phyloP scores from a whole-genome alignment of 176 grass and related monocot species.

The Pharus latifolius region DNA sequence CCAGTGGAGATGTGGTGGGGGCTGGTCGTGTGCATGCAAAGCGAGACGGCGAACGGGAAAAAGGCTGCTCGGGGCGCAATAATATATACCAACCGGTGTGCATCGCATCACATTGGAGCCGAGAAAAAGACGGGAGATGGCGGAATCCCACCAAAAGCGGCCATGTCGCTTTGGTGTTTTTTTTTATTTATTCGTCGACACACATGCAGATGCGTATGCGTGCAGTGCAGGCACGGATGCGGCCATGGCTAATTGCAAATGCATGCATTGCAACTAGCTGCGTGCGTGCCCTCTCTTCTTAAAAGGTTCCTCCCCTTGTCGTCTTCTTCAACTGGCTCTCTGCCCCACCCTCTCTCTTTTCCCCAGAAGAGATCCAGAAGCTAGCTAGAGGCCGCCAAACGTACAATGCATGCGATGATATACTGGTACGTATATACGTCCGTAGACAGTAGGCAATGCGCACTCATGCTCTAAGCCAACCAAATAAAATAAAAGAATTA shows the following conservation, averaged over 20 bases:
- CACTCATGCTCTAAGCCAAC: too few species aligned
- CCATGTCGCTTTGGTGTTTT: not conserved
- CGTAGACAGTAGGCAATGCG: too few species aligned
- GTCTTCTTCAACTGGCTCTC: slow-evolving; percentile 6
- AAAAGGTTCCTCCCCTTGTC: slow-evolving; percentile 35
- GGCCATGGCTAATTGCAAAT: too few species aligned
- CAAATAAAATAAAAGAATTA: too few species aligned
- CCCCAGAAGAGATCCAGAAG: slow-evolving; percentile 42
- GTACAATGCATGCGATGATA: too few species aligned
- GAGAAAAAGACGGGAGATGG: not conserved
- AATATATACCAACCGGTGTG: not conserved
- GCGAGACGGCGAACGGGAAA: not conserved
- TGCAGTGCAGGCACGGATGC: not conserved
- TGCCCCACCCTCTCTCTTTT: not conserved
- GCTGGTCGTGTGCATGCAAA: slow-evolving; percentile 9
- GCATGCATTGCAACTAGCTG: not conserved
- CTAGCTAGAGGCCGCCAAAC: not conserved
- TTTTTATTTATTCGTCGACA: slow-evolving; percentile 7
- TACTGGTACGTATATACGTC: too few species aligned
- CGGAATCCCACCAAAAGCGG: slow-evolving; percentile 9
- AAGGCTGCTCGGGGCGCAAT: not conserved
- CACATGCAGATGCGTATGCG: slow-evolving; percentile 4
- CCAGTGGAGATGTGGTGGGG: slow-evolving; percentile 20
- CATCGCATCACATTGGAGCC: not conserved
- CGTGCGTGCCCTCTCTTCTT: not conserved